Evolutionary conservation across 768 basidiomycete genomes (phyloP), one percentile per base, ranked within the genome.

Genomic region (Rhizopogon sp.): DNA sequence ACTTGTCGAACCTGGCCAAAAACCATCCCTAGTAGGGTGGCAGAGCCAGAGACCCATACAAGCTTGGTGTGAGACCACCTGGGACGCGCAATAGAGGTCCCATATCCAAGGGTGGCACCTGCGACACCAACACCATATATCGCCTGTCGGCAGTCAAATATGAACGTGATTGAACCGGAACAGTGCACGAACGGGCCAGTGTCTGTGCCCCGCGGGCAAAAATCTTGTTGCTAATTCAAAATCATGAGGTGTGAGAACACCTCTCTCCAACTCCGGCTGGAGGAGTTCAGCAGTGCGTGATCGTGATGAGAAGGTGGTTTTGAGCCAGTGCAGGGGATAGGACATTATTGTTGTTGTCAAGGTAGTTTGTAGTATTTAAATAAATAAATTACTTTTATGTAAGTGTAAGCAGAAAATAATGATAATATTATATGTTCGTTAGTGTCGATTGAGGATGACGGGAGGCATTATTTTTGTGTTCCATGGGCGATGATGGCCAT

Each of bases 161-260:
- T 43, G 51, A 52, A 45, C 47, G 40, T 47, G 41, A 20, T 46
- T 28, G 22, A 16, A 52, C 50, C 25, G 56, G 49, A 53, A 44
- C 42, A 57, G 58, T 13, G 60, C 46, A 60, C 78, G 72, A 49
- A 79, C 75, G 54, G 76, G 73, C 58, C 70, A 73, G 57, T 79
- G 73, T 33, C 74, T 66, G 71, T 79, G 60, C 71, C 64, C 60
- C 39, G 76, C 77, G 39, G 84, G 78, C 28, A 84, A 67, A 71
- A 87, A 88, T 28, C 64, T 64, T 54, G 74, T 63, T 4, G 84
- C 79, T 10, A 77, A 66, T 0, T 85, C 74, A 64, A 79, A 87
- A 72, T 88, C 86, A 52, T 75, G 77, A 17, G 60, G 62, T 17
- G 69, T 60, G 16, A 70, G 45, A 28, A 65, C 53, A 3, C 56